Base-by-base conservation (phyloP, 2,329 filamentous ascomycete genomes). In the Penicillium janthinellum region DNA sequence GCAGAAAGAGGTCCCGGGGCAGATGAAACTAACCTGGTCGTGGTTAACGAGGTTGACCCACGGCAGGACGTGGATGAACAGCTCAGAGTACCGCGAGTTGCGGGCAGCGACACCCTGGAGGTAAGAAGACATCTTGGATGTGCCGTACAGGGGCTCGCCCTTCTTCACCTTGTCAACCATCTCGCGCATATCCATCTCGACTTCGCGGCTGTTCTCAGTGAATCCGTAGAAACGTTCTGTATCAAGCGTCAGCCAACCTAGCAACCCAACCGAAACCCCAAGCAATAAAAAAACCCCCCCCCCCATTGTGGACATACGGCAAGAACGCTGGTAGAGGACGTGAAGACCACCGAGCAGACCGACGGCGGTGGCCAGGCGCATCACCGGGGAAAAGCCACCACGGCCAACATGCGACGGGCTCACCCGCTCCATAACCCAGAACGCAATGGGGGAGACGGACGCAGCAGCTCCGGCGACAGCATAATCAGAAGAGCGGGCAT, bases 31-130 rank as follows among this genome's bases (percentile, higher is more conserved):
- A 71, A 84, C 83, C 75, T 87, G 86, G 75, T 86, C 88, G 80
- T 99, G 95, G 80, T 99, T 98, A 73, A 96, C 94, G 80, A 99
- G 90, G 83, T 99, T 99, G 81, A 96, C 94, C 95, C 93, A 98
- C 41, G 94, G 93, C 58, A 99, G 81, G 56, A 94, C 86, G 73
- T 92, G 90, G 66, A 91, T 81, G 78, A 94, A 95, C 35, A 95
- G 83, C 42, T 90, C 90, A 39, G 91, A 89, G 83, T 96, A 98
- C 74, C 95, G 86, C 72, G 92, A 96, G 82, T 99, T 96, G 70
- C 95, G 85, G 60, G 91, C 88, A 54, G 95, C 93, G 41, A 97
- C 90, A 61, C 94, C 95, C 80, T 99, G 95, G 83, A 97, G 90
- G 79, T 97, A 91, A 64, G 93, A 88, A 59, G 89, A 90, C 70